Evolutionary conservation across 129 eudicot genomes (phyloP), one percentile per base, ranked within the genome.

Genomic region (Apium graveolens): DNA sequence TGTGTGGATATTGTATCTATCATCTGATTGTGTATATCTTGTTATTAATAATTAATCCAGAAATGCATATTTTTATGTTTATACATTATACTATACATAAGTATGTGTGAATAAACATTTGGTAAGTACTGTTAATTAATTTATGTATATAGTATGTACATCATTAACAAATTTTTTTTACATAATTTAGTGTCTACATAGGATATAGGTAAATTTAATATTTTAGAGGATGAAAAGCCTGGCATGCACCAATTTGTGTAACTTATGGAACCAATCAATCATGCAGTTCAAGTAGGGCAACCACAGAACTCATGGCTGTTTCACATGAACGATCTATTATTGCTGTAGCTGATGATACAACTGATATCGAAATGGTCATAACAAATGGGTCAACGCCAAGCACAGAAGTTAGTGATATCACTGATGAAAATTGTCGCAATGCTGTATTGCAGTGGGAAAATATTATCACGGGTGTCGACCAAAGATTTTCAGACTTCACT

Each of bases 371-470:
- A 42, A 73, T 73, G 76, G 76, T n/a, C 34, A 29, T 35, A 7
- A 31, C 21, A 24, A 42, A 39, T 42, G 76, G 46, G 46, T 42
- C 35, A 53, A 78, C 39, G 13, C 74, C 27, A 16, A 27, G 1
- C 6, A 21, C 37, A 63, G 32, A 46, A 38, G 79, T 76, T 51
- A 21, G 35, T 76, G 46, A 11, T 38, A 34, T 43, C 78, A 31
- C 60, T 26, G 78, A 74, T 35, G 77, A 73, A 43, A 80, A 72
- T 31, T 35, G 39, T 55, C 70, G 29, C 21, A 73, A 38, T 51
- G 73, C 43, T 71, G 78, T 76, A 38, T 43, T 46, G 60, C 72
- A 80, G 66, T 74, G 84, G 84, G 76, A 76, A 69, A 66, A 81
- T 51, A 39, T 29, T 29, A 76, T 76, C 37, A 75, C 80, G 5